Evolutionary conservation across 1,284 basidiomycete genomes (phyloP).

Genomic region (Cryptococcus maquisensis): DNA sequence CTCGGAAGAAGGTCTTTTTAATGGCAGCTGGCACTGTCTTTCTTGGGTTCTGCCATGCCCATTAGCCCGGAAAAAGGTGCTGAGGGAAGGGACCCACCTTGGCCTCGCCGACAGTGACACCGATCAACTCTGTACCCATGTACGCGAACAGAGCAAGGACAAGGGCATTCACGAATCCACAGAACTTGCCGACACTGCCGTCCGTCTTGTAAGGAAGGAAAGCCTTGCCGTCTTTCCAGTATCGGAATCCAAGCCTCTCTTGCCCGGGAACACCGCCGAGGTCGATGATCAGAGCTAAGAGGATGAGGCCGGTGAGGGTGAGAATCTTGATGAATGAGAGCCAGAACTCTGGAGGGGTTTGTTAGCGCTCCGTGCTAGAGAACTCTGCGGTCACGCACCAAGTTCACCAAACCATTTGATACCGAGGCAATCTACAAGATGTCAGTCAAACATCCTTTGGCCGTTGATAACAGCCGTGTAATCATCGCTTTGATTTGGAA

Average conservation of each 20-base stretch:
- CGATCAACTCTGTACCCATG: constrained; percentile 59
- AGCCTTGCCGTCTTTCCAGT: constrained; percentile 53
- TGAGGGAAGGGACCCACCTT: constrained; percentile 19
- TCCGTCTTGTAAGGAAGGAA: constrained; percentile 34
- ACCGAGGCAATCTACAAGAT: constrained; percentile 39
- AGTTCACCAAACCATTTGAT: constrained; percentile 59
- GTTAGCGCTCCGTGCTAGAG: no score
- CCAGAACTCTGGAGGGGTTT: constrained; percentile 41
- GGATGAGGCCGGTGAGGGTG: constrained; percentile 58
- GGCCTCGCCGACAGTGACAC: constrained; percentile 51
- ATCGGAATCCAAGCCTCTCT: constrained; percentile 58
- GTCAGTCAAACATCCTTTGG: no score
- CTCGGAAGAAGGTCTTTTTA: constrained; percentile 55
- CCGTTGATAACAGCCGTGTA: no score
- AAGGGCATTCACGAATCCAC: constrained; percentile 39
- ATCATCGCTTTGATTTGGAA: no score
- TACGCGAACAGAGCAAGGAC: constrained; percentile 55
- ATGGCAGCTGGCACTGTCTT: constrained; percentile 60
- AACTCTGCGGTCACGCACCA: constrained; percentile 50
- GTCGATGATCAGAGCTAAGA: constrained; percentile 59
- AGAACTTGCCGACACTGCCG: constrained; percentile 29
- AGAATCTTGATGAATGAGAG: constrained; percentile 55
- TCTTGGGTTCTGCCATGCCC: constrained; percentile 52
- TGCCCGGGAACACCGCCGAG: constrained; percentile 64
- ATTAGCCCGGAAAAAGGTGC: not conserved